Conservation (phyloP, 345 rosid species). For the Syzygium aromaticum region DNA sequence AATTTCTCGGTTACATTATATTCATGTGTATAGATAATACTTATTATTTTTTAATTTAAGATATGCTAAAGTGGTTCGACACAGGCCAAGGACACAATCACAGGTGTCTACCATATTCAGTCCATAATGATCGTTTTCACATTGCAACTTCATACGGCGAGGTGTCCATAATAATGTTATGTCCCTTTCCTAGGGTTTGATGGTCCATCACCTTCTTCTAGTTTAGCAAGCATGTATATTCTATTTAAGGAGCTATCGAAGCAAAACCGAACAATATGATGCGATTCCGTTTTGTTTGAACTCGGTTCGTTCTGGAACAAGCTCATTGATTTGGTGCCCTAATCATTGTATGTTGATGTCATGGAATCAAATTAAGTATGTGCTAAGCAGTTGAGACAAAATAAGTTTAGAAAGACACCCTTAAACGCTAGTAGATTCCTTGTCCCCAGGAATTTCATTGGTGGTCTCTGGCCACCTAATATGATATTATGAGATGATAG, state of each 20-base stretch:
- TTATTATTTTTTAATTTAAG: background rate
- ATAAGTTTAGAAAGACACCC: background rate
- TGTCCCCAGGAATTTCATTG: background rate
- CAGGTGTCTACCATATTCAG: background rate
- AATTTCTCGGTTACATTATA: background rate
- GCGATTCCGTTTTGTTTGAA: background rate
- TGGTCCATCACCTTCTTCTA: background rate
- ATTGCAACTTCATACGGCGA: background rate
- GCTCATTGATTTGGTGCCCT: background rate
- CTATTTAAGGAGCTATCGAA: background rate
- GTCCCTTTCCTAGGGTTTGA: background rate
- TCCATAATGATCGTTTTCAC: background rate
- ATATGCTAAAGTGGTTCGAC: background rate
- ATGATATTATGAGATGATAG: background rate
- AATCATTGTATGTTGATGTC: background rate
- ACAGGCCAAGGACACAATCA: background rate
- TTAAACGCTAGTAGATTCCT: background rate
- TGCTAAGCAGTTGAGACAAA: background rate
- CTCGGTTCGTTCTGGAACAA: background rate
- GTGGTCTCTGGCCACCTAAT: background rate
- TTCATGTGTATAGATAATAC: background rate
- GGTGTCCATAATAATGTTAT: background rate
- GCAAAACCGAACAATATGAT: background rate
- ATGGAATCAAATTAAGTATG: background rate
- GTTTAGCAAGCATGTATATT: background rate